These are phyloP conservation scores for Helianthus annuus DNA, from an alignment of 129 eudicot species.

Conservation along the genomic window HanXRQr2.0-SUNRISE NC_035443.2:182045585-182046084, in stretches of 20 bases:
- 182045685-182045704: too few species aligned
- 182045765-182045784: too few species aligned
- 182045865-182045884: neutral
- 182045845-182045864: neutral
- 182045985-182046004: neutral
- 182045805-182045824: too few species aligned
- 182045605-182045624: too few species aligned
- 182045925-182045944: neutral
- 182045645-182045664: too few species aligned
- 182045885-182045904: neutral
- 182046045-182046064: constrained; percentile 58
- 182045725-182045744: too few species aligned
- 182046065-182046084: constrained; percentile 46
- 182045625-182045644: too few species aligned
- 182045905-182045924: neutral
- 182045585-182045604: too few species aligned
- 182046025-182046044: neutral
- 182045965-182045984: constrained; percentile 3
- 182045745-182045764: too few species aligned
- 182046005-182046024: neutral
- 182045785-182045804: too few species aligned
- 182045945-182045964: neutral
- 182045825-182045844: neutral
- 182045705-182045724: too few species aligned
- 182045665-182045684: too few species aligned